Conservation (phyloP, 805 yeast species). For the Nakazawaea anatomiae region DNA sequence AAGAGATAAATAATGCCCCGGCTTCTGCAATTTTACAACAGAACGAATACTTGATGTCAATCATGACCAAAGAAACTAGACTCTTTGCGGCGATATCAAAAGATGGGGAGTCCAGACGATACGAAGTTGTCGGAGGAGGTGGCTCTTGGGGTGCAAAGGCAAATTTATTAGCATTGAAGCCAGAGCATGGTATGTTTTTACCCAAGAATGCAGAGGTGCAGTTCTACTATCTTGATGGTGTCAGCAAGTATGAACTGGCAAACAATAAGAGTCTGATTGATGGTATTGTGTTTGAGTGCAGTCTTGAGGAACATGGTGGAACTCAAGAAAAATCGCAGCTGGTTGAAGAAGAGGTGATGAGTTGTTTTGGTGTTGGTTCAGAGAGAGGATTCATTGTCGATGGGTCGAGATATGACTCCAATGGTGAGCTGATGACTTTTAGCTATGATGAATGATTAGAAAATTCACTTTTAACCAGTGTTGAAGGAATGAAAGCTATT, state of each 20-base stretch:
- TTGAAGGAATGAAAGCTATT: no score
- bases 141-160: slow-evolving; percentile 7
- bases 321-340: neutral
- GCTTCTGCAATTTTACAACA: slow-evolving; percentile 54
- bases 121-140: slow-evolving; percentile 13
- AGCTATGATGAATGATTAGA: neutral
- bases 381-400: slow-evolving; percentile 26
- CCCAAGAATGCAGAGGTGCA: neutral
- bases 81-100: slow-evolving; percentile 27
- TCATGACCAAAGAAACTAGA: slow-evolving; percentile 36
- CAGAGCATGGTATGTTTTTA: neutral
- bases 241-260: slow-evolving; percentile 18
- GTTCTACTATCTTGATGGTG: slow-evolving; percentile 14
- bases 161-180: slow-evolving; percentile 1
- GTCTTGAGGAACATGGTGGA: slow-evolving; percentile 4
- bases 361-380: slow-evolving; percentile 26
- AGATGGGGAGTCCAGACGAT: slow-evolving; percentile 4
- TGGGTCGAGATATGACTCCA: slow-evolving; percentile 24
- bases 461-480: no score
- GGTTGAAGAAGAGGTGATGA: slow-evolving; percentile 1
- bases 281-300: neutral
- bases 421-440: slow-evolving; percentile 21
- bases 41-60: slow-evolving; percentile 31
- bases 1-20: slow-evolving; percentile 44
- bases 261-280: neutral